These are phyloP conservation scores for Boletus reticulatus DNA, from an alignment of 768 basidiomycete species.

Conservation along the genomic window DNA sequence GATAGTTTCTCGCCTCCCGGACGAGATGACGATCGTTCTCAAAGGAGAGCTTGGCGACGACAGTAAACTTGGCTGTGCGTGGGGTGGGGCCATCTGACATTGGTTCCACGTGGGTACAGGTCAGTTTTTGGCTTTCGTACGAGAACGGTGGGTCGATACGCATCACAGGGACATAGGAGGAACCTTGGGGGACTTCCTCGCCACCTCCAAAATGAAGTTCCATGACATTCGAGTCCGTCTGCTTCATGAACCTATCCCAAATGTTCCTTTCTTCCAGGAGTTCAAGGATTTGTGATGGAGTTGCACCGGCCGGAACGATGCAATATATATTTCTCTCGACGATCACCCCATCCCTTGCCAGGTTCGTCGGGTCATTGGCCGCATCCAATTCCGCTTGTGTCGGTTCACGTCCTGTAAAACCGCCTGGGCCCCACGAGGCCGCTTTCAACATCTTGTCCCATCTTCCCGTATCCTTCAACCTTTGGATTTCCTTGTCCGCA, in stretches of 20 bases:
- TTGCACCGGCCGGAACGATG: background rate
- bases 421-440: slow-evolving; percentile 7
- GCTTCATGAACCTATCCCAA: background rate
- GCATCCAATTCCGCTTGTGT: background rate
- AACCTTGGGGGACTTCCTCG: background rate
- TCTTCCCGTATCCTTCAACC: slow-evolving; percentile 21
- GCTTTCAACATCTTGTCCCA: slow-evolving; percentile 19
- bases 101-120: slow-evolving; percentile 2
- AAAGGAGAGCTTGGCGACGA: slow-evolving; percentile 45
- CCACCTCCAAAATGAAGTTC: no score
- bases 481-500: slow-evolving; percentile 12
- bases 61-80: slow-evolving; percentile 37
- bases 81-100: background rate
- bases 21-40: slow-evolving; percentile 36
- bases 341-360: slow-evolving; percentile 5
- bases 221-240: background rate
- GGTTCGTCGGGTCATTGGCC: background rate
- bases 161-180: background rate
- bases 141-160: slow-evolving; percentile 16
- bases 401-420: background rate
- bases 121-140: slow-evolving; percentile 3
- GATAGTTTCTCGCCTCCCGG: slow-evolving; percentile 29
- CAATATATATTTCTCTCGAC: slow-evolving; percentile 19
- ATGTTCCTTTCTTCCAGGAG: background rate
- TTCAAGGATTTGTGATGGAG: background rate